A percentile compares a stretch with the other conserved stretches of the same genome.
Conservation (phyloP, 345 rosid genomes). For the Theobroma cacao region DNA sequence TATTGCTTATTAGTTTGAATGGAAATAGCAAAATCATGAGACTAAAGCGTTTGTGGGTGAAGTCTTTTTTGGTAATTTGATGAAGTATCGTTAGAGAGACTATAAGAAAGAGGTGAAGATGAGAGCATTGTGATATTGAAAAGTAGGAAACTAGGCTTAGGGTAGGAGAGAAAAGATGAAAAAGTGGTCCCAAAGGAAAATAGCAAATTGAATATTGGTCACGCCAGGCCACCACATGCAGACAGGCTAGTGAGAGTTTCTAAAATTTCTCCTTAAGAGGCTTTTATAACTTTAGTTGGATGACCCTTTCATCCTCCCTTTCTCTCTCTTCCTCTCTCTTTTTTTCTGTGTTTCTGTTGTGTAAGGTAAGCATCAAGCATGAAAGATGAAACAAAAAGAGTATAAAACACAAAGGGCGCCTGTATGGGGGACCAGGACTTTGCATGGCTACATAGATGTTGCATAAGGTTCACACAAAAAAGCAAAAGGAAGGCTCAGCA, state of each 20-base stretch:
- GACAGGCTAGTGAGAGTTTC: conserved; percentile 15
- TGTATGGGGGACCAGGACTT: conserved; percentile 13
- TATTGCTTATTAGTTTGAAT: not conserved
- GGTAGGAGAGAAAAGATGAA: not conserved
- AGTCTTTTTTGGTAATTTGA: too few species aligned
- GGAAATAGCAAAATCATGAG: not conserved
- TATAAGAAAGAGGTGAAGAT: not conserved
- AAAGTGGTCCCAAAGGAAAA: conserved; percentile 1
- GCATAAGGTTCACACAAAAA: conserved; percentile 9
- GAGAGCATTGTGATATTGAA: not conserved
- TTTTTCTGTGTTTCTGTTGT: conserved; percentile 2
- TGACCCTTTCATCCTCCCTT: conserved; percentile 9
- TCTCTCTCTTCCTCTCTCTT: not conserved
- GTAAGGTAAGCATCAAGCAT: conserved; percentile 18
- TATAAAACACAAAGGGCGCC: not conserved
- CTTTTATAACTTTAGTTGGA: conserved; percentile 18
- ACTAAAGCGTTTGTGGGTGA: not conserved
- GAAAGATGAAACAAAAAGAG: conserved; percentile 8
- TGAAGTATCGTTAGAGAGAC: not conserved
- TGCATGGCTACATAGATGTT: conserved; percentile 10
- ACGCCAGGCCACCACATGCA: conserved; percentile 5
- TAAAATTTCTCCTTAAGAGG: not conserved
- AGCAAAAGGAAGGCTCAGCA: conserved; percentile 2
- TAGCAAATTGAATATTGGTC: not conserved
- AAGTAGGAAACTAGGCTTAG: not conserved